Conservation (phyloP, 495 filamentous ascomycete species). For the Ascobolus immersus region DNA sequence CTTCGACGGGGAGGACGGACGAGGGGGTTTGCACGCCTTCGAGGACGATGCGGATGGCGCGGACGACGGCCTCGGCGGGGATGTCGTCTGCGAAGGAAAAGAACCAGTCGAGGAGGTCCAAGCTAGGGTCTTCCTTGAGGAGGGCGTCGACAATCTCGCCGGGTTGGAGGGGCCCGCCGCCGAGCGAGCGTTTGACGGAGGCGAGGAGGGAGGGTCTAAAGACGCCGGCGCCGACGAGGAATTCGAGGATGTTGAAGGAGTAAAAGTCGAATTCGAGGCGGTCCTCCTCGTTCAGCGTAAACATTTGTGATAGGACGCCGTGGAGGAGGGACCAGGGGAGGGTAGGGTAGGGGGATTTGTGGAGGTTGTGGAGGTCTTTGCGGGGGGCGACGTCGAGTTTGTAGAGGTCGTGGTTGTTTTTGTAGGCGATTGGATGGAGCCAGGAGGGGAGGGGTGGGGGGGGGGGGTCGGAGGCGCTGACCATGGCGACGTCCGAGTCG, state of each 20-base stretch:
- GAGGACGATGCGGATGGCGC: constrained; percentile 7
- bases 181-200: constrained; percentile 8
- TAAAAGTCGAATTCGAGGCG: constrained; percentile 9
- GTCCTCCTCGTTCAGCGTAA: constrained; percentile 4
- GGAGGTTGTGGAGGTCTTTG: too few species aligned
- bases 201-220: constrained; percentile 11
- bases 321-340: too few species aligned
- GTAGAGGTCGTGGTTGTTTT: too few species aligned
- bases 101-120: constrained; percentile 11
- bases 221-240: constrained; percentile 14
- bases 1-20: constrained; percentile 8
- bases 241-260: constrained; percentile 10
- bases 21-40: too few species aligned
- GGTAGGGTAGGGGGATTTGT: constrained; percentile 6
- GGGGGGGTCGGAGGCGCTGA: too few species aligned
- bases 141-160: too few species aligned
- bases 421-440: too few species aligned
- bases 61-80: constrained; percentile 7
- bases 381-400: too few species aligned
- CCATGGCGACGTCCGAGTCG: constrained; percentile 1
- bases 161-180: too few species aligned
- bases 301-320: constrained; percentile 11
- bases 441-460: too few species aligned
- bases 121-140: constrained; percentile 9
- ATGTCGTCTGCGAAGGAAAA: constrained; percentile 5